These are phyloP conservation scores for Takakia lepidozioides DNA, from an alignment of 225 moss, liverwort and hornwort genomes.

Conservation along the genomic window DNA sequence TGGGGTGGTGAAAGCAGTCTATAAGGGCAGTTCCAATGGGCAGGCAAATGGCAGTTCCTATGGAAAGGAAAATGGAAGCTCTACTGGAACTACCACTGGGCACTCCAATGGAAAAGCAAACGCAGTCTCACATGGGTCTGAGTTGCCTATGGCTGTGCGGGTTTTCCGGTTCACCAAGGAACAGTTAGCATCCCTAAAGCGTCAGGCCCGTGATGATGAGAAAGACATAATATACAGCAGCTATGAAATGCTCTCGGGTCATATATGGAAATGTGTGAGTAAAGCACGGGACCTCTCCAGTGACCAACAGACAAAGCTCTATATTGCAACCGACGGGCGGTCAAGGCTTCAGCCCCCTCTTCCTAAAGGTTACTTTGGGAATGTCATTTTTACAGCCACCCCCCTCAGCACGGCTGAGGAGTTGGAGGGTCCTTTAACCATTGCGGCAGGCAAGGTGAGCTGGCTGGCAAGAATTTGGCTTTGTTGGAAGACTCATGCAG, in stretches of 20 bases:
- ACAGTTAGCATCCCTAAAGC: slow-evolving; percentile 55
- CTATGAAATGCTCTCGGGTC: slow-evolving; percentile 91
- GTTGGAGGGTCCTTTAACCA: slow-evolving; percentile 45
- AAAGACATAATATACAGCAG: slow-evolving; percentile 60
- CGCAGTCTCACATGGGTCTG: slow-evolving; percentile 4
- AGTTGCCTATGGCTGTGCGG: slow-evolving; percentile 54
- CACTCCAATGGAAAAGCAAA: too few species aligned
- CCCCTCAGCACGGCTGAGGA: slow-evolving; percentile 66
- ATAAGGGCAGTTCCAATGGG: background rate
- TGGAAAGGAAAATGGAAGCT: background rate
- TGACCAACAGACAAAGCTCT: slow-evolving; percentile 65
- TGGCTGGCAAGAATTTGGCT: too few species aligned
- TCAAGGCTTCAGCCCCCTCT: slow-evolving; percentile 63
- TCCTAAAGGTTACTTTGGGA: slow-evolving; percentile 86
- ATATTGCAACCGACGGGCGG: slow-evolving; percentile 87
- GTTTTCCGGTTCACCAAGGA: slow-evolving; percentile 62
- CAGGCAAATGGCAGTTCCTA: background rate
- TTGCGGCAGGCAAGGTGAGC: slow-evolving; percentile 51
- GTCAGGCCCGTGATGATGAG: slow-evolving; percentile 38
- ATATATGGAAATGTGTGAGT: slow-evolving; percentile 84
- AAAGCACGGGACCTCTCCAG: slow-evolving; percentile 40
- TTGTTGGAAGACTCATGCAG: too few species aligned
- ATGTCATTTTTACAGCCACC: slow-evolving; percentile 90
- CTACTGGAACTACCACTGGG: too few species aligned
- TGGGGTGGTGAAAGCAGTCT: background rate